These are phyloP conservation scores for Salix caprea DNA, from an alignment of 345 rosid species.

Conservation along the genomic window DNA sequence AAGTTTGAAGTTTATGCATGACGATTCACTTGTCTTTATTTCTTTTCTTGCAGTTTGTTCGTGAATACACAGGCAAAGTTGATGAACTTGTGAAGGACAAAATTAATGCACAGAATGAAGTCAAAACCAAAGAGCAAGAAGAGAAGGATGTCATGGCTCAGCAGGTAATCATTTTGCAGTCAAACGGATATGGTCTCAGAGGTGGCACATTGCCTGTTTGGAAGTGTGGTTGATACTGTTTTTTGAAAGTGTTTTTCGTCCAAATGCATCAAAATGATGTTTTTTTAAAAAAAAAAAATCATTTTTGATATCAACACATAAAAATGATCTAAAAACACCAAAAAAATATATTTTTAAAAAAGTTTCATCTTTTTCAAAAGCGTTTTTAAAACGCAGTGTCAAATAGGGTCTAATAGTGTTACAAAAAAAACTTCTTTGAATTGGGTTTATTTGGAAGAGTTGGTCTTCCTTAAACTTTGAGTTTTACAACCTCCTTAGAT, in stretches of 20 bases:
- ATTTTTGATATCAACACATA: no score
- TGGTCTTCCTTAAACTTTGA: neutral
- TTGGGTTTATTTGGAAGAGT: neutral
- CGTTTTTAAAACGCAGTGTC: no score
- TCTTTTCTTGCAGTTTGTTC: constrained; percentile 49
- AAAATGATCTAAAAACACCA: no score
- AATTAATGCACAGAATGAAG: constrained; percentile 63
- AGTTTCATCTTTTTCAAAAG: no score
- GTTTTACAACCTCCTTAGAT: neutral
- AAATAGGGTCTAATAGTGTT: no score
- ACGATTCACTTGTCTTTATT: neutral
- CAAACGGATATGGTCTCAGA: neutral
- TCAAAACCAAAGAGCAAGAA: constrained; percentile 64
- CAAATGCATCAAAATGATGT: no score
- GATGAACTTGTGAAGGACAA: constrained; percentile 78
- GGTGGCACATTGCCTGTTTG: neutral
- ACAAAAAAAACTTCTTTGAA: neutral
- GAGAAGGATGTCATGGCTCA: constrained; percentile 78
- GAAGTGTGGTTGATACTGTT: no score
- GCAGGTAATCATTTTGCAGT: constrained; percentile 46
- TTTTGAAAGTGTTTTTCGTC: no score
- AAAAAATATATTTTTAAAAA: no score
- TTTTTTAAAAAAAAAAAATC: no score
- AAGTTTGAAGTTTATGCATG: neutral
- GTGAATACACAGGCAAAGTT: constrained; percentile 74